phyloP scores from a whole-genome alignment of 2,329 filamentous ascomycete genomes.

The Aspergillus luchuensis region DNA sequence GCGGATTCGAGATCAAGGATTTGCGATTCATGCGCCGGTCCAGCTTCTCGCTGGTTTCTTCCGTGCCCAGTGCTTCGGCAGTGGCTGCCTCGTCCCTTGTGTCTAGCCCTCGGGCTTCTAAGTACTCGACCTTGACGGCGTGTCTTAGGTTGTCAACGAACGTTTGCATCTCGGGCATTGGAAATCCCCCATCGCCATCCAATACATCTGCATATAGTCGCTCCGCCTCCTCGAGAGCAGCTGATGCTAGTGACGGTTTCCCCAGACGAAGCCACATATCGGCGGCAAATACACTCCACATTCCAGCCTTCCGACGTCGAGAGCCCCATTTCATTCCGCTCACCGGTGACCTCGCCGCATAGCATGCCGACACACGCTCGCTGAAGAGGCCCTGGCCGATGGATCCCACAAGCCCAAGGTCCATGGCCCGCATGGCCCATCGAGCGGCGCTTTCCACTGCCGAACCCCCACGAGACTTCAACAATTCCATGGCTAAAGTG shows the following conservation, averaged over 20 bases:
- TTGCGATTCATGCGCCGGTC: constrained; percentile 56
- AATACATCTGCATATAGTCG: constrained; percentile 53
- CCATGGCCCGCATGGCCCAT: constrained; percentile 80
- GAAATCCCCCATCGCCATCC: constrained; percentile 43
- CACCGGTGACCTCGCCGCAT: constrained; percentile 69
- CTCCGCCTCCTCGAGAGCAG: constrained; percentile 71
- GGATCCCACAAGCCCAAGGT: constrained; percentile 71
- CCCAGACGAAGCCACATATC: constrained; percentile 79
- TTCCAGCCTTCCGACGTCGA: constrained; percentile 78
- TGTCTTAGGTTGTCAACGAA: constrained; percentile 48
- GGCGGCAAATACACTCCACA: constrained; percentile 83
- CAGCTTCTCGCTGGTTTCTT: constrained; percentile 57
- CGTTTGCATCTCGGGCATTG: constrained; percentile 56
- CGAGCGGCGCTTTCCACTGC: constrained; percentile 83
- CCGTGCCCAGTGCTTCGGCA: constrained; percentile 33
- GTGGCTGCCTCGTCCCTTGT: constrained; percentile 32
- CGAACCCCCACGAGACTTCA: constrained; percentile 76
- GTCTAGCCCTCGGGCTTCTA: constrained; percentile 46
- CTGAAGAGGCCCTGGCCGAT: constrained; percentile 81
- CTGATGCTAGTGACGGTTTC: constrained; percentile 76
- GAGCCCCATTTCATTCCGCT: constrained; percentile 69
- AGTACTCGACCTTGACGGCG: constrained; percentile 46
- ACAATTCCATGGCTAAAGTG: constrained; percentile 74
- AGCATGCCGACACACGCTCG: constrained; percentile 84
- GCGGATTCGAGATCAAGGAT: constrained; percentile 55